Evolutionary conservation across 1,284 basidiomycete genomes (phyloP), one percentile per base, ranked within the genome.

Genomic region (Fomitopsis pinicola): DNA sequence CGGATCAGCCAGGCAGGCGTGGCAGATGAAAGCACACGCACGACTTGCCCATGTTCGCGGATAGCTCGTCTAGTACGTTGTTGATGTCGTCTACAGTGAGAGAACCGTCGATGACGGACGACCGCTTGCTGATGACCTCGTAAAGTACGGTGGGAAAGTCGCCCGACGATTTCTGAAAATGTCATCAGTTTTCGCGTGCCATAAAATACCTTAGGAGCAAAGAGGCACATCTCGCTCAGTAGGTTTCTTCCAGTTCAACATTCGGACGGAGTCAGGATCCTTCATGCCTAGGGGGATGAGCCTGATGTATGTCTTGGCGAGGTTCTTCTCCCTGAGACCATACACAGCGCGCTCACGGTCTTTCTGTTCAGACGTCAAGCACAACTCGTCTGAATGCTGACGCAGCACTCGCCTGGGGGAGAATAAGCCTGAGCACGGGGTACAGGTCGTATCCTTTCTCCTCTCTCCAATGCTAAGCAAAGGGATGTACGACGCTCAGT

Each of bases 211-310:
- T 15, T 28, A 30, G n/a, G 42, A 10, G 14, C 35, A 26, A 5
- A 17, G 35, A 75, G 85, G 59, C 65, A 91, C 89, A 64, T 86
- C 76, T 72, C 79, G 79, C 52, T 86, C 87, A 0, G 83, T 83
- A 0, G 95, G 95, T 66, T 86, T 87, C 78, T 95, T 98, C 95
- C 95, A 97, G 67, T 96, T 90, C 55, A 91, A 76, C 52, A 98
- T 76, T 36, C 90, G 83, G 57, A 89, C 82, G 0, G 94, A 90
- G 66, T 94, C 91, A 2, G 87, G 87, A 60, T 91, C 89, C 70
- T 87, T 86, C 70, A 77, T 82, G 55, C 89, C 86, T 1, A 98
- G 78, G 0, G 92, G 92, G 44, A 98, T 90, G 0, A 95, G 81
- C 63, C 91, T 89, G 75, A 95, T 93, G 71, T 95, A 96, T 10